Evolutionary conservation across 2,329 filamentous ascomycete genomes (phyloP).

Genomic region (Albophoma yamanashiensis): DNA sequence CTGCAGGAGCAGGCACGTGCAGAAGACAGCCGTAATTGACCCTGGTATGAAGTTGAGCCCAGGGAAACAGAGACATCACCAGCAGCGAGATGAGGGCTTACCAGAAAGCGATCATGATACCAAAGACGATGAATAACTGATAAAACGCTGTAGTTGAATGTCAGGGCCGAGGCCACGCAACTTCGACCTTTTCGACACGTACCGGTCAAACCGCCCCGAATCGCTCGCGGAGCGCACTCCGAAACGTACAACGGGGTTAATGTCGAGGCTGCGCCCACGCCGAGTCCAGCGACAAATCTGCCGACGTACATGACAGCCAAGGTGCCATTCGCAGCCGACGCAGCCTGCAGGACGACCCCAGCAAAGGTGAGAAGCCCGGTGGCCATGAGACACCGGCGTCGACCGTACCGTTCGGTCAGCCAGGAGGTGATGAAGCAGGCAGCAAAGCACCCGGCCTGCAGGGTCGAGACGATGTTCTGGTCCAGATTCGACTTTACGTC

Average conservation of each 20-base stretch:
- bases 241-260: constrained; percentile 34
- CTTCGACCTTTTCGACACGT: constrained; percentile 3
- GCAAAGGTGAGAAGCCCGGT: constrained; percentile 46
- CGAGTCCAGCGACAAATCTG: constrained; percentile 40
- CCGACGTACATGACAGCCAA: constrained; percentile 56
- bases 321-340: constrained; percentile 40
- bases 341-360: constrained; percentile 54
- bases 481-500: constrained; percentile 39
- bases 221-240: constrained; percentile 38
- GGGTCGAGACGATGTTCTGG: constrained; percentile 59
- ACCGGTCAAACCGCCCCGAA: constrained; percentile 38
- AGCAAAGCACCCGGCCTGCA: constrained; percentile 58
- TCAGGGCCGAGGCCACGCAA: neutral
- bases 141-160: constrained; percentile 26
- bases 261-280: constrained; percentile 38
- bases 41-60: constrained; percentile 27
- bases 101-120: constrained; percentile 32
- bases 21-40: constrained; percentile 42
- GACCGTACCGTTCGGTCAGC: constrained; percentile 43
- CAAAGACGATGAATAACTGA: constrained; percentile 36
- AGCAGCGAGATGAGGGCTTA: constrained; percentile 4
- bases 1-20: constrained; percentile 33
- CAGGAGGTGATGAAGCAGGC: constrained; percentile 48
- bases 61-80: neutral
- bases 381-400: constrained; percentile 42